Evolutionary conservation across 1,139 yeast species (phyloP), one percentile per base, ranked within the genome.

Genomic region (Debaryomyces nepalensis): DNA sequence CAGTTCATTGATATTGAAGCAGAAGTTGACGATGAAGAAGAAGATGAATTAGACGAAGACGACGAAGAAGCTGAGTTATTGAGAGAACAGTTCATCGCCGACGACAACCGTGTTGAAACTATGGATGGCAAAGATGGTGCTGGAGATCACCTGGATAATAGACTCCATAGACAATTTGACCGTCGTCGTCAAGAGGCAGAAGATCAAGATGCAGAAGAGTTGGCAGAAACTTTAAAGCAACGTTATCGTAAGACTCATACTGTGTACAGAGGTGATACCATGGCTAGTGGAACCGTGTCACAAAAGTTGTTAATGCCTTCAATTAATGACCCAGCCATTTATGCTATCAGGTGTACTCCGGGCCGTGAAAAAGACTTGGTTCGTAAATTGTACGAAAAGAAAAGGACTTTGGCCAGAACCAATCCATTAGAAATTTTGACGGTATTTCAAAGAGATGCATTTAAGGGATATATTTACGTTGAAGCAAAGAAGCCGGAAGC

Each of bases 1-100:
- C 93, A 87, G 73, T 93, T 93, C 66, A 78, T 93, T 67, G 99
- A 93, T 86, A 95, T 93, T 43, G 99, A 93, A 73, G 99, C 99
- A 46, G 99, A 93, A 63, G 99, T 93, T 45, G 97, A 95, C 63
- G 98, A 93, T 47, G 99, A 93, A 53, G 99, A 93, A 46, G 99
- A 93, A 52, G 99, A 93, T 31, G 91, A 84, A 30, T 85, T 89
- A 38, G 79, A 73, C 41, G 98, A 91, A 53, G 98, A 90, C 46
- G 96, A 79, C 46, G 84, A 89, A 52, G 97, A 89, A 54, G 96
- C 93, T 8, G 97, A 87, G 50, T 69, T 88, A 32, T 80, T 87
- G 44, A 80, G 91, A 55, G 95, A 90, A 59, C 96, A 88, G 58
- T 85, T 84, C 59, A 81, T 85, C 51, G 81, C 83, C 6, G 96